These are phyloP conservation scores for Alectoria sarmentosa DNA, from an alignment of 495 filamentous ascomycete genomes.

Conservation along the genomic window DNA sequence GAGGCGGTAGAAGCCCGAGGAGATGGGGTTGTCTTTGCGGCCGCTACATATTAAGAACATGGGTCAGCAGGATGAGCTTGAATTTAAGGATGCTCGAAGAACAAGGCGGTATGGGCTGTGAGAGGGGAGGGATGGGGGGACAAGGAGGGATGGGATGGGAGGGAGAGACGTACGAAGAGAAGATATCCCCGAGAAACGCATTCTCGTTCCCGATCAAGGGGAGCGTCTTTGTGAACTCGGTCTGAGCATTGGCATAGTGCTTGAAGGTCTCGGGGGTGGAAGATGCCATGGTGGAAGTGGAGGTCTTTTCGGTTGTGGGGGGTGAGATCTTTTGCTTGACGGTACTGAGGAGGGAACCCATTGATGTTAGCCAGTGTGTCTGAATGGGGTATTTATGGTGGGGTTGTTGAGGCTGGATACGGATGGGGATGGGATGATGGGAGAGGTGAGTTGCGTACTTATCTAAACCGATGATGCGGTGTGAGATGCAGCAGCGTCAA, in stretches of 20 bases:
- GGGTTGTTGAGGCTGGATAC: too few relatives aligned
- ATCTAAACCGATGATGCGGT: background rate
- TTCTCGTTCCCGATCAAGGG: slow-evolving; percentile 70
- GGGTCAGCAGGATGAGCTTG: slow-evolving; percentile 27
- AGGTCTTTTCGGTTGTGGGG: slow-evolving; percentile 7
- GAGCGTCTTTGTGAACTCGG: slow-evolving; percentile 50
- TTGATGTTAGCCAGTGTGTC: background rate
- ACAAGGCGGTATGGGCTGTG: too few relatives aligned
- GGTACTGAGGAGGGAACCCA: slow-evolving; percentile 17
- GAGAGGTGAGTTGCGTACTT: background rate
- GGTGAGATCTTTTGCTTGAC: slow-evolving; percentile 12
- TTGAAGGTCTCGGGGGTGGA: slow-evolving; percentile 32
- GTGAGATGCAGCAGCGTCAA: background rate
- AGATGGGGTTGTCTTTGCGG: slow-evolving; percentile 49
- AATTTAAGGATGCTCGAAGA: too few relatives aligned
- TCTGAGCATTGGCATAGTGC: slow-evolving; percentile 55
- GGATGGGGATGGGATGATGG: background rate
- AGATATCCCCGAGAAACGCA: slow-evolving; percentile 62
- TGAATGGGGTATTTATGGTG: background rate
- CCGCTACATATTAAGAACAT: slow-evolving; percentile 50
- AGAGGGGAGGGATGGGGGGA: background rate
- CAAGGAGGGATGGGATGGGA: background rate
- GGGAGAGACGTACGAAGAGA: slow-evolving; percentile 45
- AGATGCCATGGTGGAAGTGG: slow-evolving; percentile 15
- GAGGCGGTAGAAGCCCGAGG: slow-evolving; percentile 63